phyloP scores from a whole-genome alignment of 345 rosid species.

The Brassica cretica region DNA sequence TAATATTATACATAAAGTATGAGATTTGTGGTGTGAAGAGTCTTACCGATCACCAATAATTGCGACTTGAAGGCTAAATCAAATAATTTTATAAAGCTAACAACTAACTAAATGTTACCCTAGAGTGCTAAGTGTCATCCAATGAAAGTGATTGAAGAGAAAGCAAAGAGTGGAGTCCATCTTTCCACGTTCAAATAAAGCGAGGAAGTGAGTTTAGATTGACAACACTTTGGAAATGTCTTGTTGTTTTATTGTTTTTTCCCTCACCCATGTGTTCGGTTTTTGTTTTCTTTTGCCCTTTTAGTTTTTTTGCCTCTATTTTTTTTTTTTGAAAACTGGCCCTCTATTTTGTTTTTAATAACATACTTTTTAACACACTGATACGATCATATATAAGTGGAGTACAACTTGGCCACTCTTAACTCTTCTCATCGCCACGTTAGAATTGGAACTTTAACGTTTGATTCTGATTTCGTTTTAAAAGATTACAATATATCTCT shows the following conservation, averaged over 20 bases:
- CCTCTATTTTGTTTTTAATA: constrained; percentile 2
- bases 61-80: constrained; percentile 10
- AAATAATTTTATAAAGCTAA: constrained; percentile 8
- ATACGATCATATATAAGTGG: constrained; percentile 23
- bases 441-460: neutral
- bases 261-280: constrained; percentile 36
- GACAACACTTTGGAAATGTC: constrained; percentile 40
- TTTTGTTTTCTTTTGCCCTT: constrained; percentile 13
- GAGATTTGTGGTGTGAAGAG: constrained; percentile 32
- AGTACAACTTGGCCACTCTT: constrained; percentile 30
- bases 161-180: constrained; percentile 34
- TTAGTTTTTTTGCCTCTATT: constrained; percentile 6
- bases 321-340: neutral
- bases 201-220: constrained; percentile 35
- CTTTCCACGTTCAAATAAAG: constrained; percentile 36
- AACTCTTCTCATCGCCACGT: constrained; percentile 20
- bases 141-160: constrained; percentile 32
- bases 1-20: constrained; percentile 5
- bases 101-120: neutral
- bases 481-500: neutral
- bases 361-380: constrained; percentile 7
- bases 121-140: constrained; percentile 20
- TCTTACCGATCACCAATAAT: constrained; percentile 28
- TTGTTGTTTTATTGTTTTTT: constrained; percentile 25
- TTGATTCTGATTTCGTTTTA: neutral